Base-by-base conservation (phyloP, 352 stramenopile species). In the Phytophthora pini region DNA sequence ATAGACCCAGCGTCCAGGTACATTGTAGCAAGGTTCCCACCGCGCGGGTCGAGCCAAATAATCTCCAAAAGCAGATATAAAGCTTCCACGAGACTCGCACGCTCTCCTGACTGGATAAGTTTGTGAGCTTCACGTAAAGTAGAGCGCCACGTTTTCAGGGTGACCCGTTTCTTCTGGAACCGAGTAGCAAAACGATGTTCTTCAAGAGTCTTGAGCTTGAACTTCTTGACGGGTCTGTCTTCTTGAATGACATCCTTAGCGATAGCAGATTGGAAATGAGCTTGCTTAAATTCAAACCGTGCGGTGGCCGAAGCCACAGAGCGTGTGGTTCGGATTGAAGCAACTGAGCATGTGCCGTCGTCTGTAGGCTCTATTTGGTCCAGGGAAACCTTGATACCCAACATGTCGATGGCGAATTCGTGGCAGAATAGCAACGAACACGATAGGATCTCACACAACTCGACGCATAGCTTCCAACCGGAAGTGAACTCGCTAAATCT, bases 1-100 rank as follows among this genome's bases (percentile, higher is more conserved):
- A 88, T 80, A 3, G 77, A 84, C 5, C 82, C 82, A 32, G 58
- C 48, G 27, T 90, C 84, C 49, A 88, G 65, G 59, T 79, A 82
- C 22, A 88, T 46, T 15, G 56, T 60, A 10, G 70, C 54, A 26
- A 87, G 55, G 13, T 68, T 55, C 13, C 70, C 75, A 6, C 55
- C 69, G 29, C 27, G 36, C 24, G 82, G 82, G 15, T 58, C 60
- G 17, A 89, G 53, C 38, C 65, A 82, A 54, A 79, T 74, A 13
- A 89, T 74, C 55, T 90, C 82, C 15, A 90, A 51, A 22, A 90
- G 57, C 20, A 89, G 22, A 45, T 88, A 90, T 27, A 90, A 57
- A 6, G 82, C 82, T 24, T 85, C 76, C 5, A 59, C 66, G 2
- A 83, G 59, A 9, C 72, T 71, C 15, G 72, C 60, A 5, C 73